phyloP scores from a whole-genome alignment of 306 rosid species.

The Herpetospermum pedunculosum region DNA sequence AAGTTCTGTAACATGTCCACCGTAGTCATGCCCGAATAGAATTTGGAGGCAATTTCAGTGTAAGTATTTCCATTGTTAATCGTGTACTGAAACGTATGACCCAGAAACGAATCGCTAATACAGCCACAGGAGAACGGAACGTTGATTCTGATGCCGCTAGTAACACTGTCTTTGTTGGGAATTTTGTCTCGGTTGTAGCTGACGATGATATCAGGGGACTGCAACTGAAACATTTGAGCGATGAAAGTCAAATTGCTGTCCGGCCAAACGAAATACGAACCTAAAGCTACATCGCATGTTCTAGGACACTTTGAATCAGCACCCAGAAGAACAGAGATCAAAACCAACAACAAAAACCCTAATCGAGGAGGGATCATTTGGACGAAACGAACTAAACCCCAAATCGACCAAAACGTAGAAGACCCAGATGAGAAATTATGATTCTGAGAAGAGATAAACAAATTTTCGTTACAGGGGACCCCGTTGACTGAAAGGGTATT shows the following conservation, averaged over 20 bases:
- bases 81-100: constrained; percentile 39
- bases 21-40: constrained; percentile 46
- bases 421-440: constrained; percentile 9
- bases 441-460: not conserved
- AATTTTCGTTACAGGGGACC: not conserved
- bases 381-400: not conserved
- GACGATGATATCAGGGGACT: not conserved
- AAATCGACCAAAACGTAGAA: not conserved
- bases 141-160: not conserved
- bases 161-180: not conserved
- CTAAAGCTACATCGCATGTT: constrained; percentile 53
- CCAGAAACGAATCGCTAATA: constrained; percentile 36
- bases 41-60: constrained; percentile 14
- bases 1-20: constrained; percentile 22
- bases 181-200: constrained; percentile 23
- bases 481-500: not conserved
- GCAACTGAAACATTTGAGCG: not conserved
- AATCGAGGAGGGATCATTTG: constrained; percentile 31
- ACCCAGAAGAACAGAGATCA: constrained; percentile 8
- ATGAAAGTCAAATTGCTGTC: not conserved
- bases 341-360: constrained; percentile 16
- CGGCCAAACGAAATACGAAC: constrained; percentile 27
- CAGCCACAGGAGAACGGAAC: constrained; percentile 53
- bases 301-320: constrained; percentile 40
- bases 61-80: constrained; percentile 26